Conservation (phyloP, 306 rosid genomes). For the Dalbergia cultrata region DNA sequence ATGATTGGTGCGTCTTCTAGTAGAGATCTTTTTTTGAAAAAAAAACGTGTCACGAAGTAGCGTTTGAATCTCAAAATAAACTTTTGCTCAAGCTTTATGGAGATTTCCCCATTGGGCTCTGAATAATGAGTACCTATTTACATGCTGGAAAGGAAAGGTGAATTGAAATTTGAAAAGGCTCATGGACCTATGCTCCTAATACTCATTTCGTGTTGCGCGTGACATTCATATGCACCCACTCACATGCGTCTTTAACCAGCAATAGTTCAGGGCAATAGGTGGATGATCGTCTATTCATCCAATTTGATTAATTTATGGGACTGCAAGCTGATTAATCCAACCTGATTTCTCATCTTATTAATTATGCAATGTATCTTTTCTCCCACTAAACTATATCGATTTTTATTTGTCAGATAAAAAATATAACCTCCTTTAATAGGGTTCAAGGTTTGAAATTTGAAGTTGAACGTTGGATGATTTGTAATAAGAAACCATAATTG, state of each 20-base stretch:
- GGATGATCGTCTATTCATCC: background rate
- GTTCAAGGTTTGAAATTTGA: slow-evolving; percentile 36
- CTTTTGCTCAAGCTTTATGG: background rate
- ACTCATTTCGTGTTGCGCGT: background rate
- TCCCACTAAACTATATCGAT: background rate
- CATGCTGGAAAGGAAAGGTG: background rate
- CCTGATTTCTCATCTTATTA: background rate
- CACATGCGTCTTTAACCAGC: background rate
- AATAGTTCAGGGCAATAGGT: background rate
- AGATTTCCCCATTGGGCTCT: background rate
- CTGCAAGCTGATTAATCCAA: background rate
- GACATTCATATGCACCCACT: background rate
- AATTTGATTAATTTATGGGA: background rate
- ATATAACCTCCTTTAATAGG: background rate
- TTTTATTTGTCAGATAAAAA: background rate
- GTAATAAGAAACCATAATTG: background rate
- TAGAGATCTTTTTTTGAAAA: background rate
- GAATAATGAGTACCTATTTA: background rate
- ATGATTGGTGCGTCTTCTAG: background rate
- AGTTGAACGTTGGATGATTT: background rate
- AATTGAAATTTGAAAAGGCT: background rate
- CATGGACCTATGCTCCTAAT: background rate
- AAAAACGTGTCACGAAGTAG: background rate
- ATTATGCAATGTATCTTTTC: background rate
- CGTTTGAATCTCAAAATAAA: background rate